A percentile compares a stretch with the other conserved stretches of the same genome.
Evolutionary conservation across 768 basidiomycete species (phyloP).

Genomic region (Collybia sordida): DNA sequence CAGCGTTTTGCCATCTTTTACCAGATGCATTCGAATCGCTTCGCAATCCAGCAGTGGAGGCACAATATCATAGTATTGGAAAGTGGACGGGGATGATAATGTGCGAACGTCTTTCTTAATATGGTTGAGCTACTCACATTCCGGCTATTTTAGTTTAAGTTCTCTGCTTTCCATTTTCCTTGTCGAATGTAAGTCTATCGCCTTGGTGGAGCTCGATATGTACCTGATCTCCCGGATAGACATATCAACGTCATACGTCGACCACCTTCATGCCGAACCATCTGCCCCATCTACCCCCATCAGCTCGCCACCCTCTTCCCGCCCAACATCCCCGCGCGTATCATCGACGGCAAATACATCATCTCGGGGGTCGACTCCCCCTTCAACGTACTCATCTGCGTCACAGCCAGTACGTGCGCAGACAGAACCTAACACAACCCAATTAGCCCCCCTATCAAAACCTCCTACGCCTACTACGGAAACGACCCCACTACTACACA

Average conservation of each 20-base stretch:
- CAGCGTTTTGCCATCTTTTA: constrained; percentile 79
- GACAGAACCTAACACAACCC: background rate
- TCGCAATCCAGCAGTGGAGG: constrained; percentile 41
- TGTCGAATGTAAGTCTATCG: constrained; percentile 65
- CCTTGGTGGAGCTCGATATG: background rate
- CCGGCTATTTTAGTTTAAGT: constrained; percentile 40
- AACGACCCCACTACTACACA: constrained; percentile 7
- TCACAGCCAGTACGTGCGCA: background rate
- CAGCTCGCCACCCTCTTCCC: constrained; percentile 22
- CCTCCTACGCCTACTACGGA: background rate
- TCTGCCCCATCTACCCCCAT: constrained; percentile 46
- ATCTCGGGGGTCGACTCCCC: background rate
- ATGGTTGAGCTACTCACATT: background rate
- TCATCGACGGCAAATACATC: no score
- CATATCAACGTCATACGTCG: constrained; percentile 72
- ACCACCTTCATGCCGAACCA: constrained; percentile 61
- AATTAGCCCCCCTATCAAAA: background rate
- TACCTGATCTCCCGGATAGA: constrained; percentile 39
- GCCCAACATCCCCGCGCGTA: constrained; percentile 14
- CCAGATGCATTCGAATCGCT: constrained; percentile 74
- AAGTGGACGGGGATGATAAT: constrained; percentile 71
- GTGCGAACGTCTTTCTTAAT: constrained; percentile 41
- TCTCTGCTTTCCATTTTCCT: constrained; percentile 74
- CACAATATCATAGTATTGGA: constrained; percentile 46
- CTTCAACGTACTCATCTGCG: background rate